Evolutionary conservation across 2,329 filamentous ascomycete species (phyloP).

Genomic region (Xylariomycetidae sp.): DNA sequence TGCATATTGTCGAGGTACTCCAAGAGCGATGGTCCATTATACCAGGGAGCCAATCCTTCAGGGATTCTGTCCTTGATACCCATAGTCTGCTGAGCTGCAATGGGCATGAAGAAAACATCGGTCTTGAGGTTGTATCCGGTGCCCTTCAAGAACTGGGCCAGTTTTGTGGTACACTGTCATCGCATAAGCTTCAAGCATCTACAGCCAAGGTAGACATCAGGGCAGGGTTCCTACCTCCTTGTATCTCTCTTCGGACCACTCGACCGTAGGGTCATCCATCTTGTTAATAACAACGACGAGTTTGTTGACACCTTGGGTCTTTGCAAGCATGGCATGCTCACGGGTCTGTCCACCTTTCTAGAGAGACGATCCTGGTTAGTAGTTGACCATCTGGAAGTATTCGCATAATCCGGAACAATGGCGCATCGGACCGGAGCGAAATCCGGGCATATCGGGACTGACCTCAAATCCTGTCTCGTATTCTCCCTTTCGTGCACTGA

Average conservation of each 20-base stretch:
- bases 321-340: slow-evolving; percentile 95
- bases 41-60: slow-evolving; percentile 73
- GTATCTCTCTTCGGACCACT: slow-evolving; percentile 91
- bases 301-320: slow-evolving; percentile 98
- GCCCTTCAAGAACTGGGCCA: slow-evolving; percentile 80
- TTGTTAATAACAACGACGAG: slow-evolving; percentile 95
- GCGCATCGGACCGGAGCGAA: too few relatives aligned
- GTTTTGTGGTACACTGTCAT: slow-evolving; percentile 85
- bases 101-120: slow-evolving; percentile 92
- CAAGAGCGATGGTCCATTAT: slow-evolving; percentile 80
- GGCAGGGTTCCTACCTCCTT: too few relatives aligned
- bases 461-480: slow-evolving; percentile 99
- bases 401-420: too few relatives aligned
- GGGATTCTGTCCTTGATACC: slow-evolving; percentile 87
- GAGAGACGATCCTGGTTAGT: too few relatives aligned
- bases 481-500: slow-evolving; percentile 93
- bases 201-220: too few relatives aligned
- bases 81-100: slow-evolving; percentile 79
- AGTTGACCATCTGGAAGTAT: too few relatives aligned
- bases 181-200: too few relatives aligned
- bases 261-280: slow-evolving; percentile 96
- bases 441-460: too few relatives aligned
- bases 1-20: slow-evolving; percentile 95
- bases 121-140: slow-evolving; percentile 92
- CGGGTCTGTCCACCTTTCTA: slow-evolving; percentile 88